Percentiles rank a stretch among this genome's conserved stretches.
Conservation (phyloP, 257 asterid genomes). For the Solanum etuberosum region DNA sequence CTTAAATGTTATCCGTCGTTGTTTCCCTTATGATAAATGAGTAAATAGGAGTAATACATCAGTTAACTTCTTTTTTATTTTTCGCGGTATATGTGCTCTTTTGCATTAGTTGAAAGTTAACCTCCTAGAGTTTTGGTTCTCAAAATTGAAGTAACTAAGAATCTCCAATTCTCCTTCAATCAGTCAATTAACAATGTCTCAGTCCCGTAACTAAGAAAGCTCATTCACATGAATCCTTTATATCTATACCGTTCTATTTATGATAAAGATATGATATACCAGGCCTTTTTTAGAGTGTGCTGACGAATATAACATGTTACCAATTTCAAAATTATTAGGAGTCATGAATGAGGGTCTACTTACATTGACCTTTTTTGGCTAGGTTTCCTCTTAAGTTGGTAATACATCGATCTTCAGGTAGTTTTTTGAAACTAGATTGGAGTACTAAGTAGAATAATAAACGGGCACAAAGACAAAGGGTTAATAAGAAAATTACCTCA, state of each 20-base stretch:
- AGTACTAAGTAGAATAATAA: background rate
- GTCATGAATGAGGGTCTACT: background rate
- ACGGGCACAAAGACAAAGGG: background rate
- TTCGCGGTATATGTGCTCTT: background rate
- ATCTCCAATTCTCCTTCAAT: background rate
- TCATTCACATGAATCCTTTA: background rate
- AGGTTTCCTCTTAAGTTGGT: background rate
- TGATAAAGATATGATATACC: no score
- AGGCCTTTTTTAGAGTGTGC: no score
- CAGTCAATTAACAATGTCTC: background rate
- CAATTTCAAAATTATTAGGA: no score
- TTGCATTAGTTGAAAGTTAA: background rate
- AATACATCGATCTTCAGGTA: background rate
- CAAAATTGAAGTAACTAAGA: background rate
- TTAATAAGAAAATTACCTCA: constrained; percentile 41
- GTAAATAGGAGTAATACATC: background rate
- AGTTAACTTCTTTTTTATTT: background rate
- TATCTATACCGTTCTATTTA: background rate
- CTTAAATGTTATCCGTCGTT: background rate
- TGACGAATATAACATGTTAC: no score
- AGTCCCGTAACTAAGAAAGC: background rate
- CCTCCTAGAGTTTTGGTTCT: background rate
- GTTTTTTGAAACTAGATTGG: background rate
- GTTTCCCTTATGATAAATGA: background rate
- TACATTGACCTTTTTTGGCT: background rate